phyloP scores from a whole-genome alignment of 2,329 filamentous ascomycete genomes.

The Neurospora crassa region DNA sequence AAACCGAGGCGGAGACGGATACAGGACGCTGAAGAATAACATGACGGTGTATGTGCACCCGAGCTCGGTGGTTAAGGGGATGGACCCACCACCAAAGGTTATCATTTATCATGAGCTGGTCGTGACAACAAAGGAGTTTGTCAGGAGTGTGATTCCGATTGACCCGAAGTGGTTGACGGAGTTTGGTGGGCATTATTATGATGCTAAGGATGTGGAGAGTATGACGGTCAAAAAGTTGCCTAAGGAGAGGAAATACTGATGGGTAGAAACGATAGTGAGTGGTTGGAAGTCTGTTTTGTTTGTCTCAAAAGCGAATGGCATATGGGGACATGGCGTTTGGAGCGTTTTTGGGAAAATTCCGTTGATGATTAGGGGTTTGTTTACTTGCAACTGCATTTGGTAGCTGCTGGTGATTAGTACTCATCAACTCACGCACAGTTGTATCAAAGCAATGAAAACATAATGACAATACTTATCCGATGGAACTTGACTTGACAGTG shows the following conservation, averaged over 20 bases:
- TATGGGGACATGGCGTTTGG: background rate
- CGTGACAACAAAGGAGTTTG: constrained; percentile 82
- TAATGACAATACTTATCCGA: background rate
- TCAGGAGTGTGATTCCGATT: constrained; percentile 78
- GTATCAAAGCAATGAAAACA: background rate
- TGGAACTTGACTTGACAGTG: background rate
- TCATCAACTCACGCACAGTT: too few species aligned
- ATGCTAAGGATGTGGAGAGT: constrained; percentile 78
- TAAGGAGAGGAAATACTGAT: constrained; percentile 19
- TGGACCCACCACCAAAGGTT: constrained; percentile 68
- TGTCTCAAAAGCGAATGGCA: too few species aligned
- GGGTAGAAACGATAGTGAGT: too few species aligned
- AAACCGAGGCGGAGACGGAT: constrained; percentile 74
- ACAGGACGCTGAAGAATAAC: constrained; percentile 85
- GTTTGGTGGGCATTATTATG: constrained; percentile 90
- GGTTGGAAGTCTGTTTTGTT: too few species aligned
- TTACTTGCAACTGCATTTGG: background rate
- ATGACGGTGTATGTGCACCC: constrained; percentile 89
- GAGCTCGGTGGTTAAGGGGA: constrained; percentile 67
- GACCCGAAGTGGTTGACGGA: constrained; percentile 79
- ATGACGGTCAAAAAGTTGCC: constrained; percentile 64
- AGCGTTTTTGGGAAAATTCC: background rate
- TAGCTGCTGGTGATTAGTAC: background rate
- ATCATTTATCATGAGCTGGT: constrained; percentile 82
- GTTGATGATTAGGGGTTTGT: background rate